Evolutionary conservation across 2,329 filamentous ascomycete species (phyloP).

Genomic region (Didymella lethalis): DNA sequence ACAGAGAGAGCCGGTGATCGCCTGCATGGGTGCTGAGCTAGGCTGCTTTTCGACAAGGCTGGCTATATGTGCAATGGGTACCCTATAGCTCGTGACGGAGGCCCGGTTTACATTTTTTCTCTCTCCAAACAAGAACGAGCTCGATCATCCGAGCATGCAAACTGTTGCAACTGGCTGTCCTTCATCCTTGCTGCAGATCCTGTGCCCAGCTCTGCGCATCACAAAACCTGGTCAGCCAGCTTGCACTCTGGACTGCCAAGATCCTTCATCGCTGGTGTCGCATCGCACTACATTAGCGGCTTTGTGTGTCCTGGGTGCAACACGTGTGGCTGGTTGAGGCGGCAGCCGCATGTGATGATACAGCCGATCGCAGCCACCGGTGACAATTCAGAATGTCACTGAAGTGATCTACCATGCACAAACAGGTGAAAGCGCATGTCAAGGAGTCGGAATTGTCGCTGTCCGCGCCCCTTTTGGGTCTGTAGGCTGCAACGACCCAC

Average conservation of each 20-base stretch:
- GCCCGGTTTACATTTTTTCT: not conserved
- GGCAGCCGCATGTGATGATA: not conserved
- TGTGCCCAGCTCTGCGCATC: not conserved
- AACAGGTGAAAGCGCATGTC: not conserved
- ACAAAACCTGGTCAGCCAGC: not conserved
- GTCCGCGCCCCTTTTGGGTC: not conserved
- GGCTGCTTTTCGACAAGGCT: not conserved
- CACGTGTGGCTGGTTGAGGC: not conserved
- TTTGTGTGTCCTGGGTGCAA: not conserved
- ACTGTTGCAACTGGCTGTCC: not conserved
- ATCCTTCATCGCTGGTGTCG: not conserved
- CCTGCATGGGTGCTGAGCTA: conserved; percentile 4
- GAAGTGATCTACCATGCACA: not conserved
- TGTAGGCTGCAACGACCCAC: not conserved
- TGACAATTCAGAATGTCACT: not conserved
- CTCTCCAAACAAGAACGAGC: not conserved
- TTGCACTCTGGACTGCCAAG: conserved; percentile 1
- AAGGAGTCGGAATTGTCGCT: not conserved
- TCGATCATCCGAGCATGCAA: not conserved
- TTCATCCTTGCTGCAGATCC: not conserved
- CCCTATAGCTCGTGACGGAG: not conserved
- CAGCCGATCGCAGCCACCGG: not conserved
- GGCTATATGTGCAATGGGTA: conserved; percentile 2
- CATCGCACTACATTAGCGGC: not conserved
- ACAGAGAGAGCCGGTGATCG: conserved; percentile 4